Evolutionary conservation across 805 yeast genomes (phyloP), one percentile per base, ranked within the genome.

Genomic region (Saccharomycopsis oosterbeekiorum): DNA sequence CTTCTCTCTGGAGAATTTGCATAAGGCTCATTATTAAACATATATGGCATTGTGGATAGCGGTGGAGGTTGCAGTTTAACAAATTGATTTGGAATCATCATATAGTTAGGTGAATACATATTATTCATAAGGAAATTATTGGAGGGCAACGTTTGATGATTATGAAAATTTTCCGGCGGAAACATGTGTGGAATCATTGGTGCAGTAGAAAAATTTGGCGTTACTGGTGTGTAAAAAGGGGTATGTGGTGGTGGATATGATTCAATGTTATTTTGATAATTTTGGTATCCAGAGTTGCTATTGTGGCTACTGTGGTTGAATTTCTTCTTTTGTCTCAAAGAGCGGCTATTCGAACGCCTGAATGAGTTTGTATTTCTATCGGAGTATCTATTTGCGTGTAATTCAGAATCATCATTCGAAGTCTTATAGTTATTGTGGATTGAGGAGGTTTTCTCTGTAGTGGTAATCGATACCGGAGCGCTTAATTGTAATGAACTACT

Each of bases 71-170:
- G 29, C 3, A 34, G 34, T 21, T 47, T 47, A 6, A 24, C 24
- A 47, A 47, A 47, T 21, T 47, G 53, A 47, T 47, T 47, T 21
- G 53, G 53, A 47, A 47, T 26, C 53, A 47, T 47, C 53, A 47
- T 47, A 24, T 47, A 47, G 21, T 47, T 47, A 21, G 53, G 53
- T 21, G 53, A 47, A 47, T 47, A 47, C 53, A 47, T 47, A 17
- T 24, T 47, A 47, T 47, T 47, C 53, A 47, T 47, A 5, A 47
- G 53, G 11, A 21, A 47, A 24, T 15, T 47, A 47, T 47, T 47
- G 1, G 53, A 47, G 3, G 53, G 53, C 12, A 47, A 47, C 10
- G 53, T 47, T 21, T 24, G 53, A 47, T 47, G 53, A 26, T 47
- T 47, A 21, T 47, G 53, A 47, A 47, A 47, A 47, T 47, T 47